Evolutionary conservation across 139 green algal species (phyloP), one percentile per base, ranked within the genome.

Genomic region (Chloropicon primus): DNA sequence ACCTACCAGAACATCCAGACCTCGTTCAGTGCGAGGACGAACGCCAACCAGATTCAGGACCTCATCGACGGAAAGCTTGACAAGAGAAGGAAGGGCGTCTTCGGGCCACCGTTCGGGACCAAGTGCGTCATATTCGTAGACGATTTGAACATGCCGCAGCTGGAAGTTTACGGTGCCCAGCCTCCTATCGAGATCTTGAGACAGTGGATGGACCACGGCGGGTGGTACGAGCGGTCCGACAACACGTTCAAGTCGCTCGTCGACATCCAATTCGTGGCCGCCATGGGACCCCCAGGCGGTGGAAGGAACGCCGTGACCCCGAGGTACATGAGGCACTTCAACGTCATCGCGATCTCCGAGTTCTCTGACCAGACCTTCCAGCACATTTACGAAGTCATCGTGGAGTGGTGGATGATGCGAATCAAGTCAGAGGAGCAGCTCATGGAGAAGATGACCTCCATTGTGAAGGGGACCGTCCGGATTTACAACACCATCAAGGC

Each of bases 101-200:
- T 71, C 27, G 74, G 74, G 3, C 74, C 74, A 24, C 74, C 74
- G 2, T 22, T 78, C 2, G 74, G 74, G 27, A 78, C 54, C 27
- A 24, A 24, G 24, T 22, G 22, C 17, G 27, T 78, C 28, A 73
- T 80, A 22, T 80, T 80, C 21, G 62, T 80, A 26, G 76, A 80
- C 54, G 76, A 80, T 54, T 71, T 73, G 75, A 85, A 83, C 80
- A 72, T 82, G 83, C 80, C 79, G 75, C 62, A 17, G 82, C n/a
- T 74, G 21, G 27, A 71, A 24, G 74, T 25, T 1, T 84, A 54
- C 54, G 41, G 25, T 27, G 54, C 54, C 89, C 80, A 87, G 80
- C 24, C 77, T 17, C 77, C 84, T 2, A 73, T 88, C 74, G 84
- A 88, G 84, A 77, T 88, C 28, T 77, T 88, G 62, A 79, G 84